Conservation (phyloP, 192 early-diverging fungal genomes). For the Chytriomyces confervae region DNA sequence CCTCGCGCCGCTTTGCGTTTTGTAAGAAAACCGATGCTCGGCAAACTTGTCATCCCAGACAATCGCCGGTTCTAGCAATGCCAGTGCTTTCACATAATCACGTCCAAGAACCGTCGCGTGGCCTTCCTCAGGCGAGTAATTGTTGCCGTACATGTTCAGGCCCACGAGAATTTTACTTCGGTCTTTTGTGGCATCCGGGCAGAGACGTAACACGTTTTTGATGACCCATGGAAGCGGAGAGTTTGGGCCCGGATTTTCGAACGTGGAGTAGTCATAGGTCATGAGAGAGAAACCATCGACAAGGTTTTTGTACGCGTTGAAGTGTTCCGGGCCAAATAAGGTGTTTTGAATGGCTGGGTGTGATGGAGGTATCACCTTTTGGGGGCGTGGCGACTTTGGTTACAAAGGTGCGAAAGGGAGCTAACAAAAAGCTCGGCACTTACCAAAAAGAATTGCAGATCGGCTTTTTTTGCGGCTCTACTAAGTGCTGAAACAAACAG, state of each 20-base stretch:
- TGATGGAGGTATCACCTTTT: conserved; percentile 8
- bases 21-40: conserved; percentile 16
- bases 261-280: conserved; percentile 40
- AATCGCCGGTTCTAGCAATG: conserved; percentile 4
- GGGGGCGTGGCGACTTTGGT: neutral
- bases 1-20: neutral
- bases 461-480: neutral
- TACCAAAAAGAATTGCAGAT: conserved; percentile 32
- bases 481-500: conserved; percentile 15
- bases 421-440: neutral
- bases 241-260: conserved; percentile 31
- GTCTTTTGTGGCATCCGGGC: conserved; percentile 4
- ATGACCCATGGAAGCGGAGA: conserved; percentile 34
- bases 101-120: conserved; percentile 4
- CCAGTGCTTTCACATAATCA: neutral
- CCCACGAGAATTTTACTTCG: conserved; percentile 34
- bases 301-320: conserved; percentile 31
- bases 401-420: too few species aligned
- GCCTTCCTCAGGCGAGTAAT: neutral
- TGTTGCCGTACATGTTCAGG: conserved; percentile 39
- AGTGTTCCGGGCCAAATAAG: conserved; percentile 17
- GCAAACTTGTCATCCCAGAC: conserved; percentile 5
- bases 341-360: neutral
- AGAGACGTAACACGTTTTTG: conserved; percentile 25
- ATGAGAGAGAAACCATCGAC: conserved; percentile 40